These are phyloP conservation scores for Albifimbria verrucaria DNA, from an alignment of 2,329 filamentous ascomycete genomes.

Conservation along the genomic window DNA sequence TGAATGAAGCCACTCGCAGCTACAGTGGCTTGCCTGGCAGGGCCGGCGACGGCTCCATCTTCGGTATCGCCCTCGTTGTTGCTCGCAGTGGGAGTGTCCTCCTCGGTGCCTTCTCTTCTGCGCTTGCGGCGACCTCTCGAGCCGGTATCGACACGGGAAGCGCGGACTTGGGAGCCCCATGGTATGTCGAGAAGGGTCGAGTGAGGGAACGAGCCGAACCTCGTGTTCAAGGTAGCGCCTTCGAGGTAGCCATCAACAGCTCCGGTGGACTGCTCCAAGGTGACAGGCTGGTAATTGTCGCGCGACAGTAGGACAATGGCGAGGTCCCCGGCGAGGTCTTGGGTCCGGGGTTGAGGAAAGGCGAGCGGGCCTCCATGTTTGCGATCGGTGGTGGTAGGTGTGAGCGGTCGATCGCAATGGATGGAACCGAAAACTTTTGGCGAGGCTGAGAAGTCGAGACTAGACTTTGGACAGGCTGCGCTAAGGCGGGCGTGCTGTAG, in stretches of 20 bases:
- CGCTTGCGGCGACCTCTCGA: constrained; percentile 75
- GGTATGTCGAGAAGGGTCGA: constrained; percentile 72
- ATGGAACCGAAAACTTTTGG: constrained; percentile 4
- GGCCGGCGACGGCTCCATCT: constrained; percentile 27
- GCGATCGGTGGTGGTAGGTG: constrained; percentile 3
- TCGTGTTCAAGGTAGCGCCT: constrained; percentile 81
- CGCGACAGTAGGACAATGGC: constrained; percentile 86
- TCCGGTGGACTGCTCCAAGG: constrained; percentile 60
- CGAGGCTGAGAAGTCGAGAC: constrained; percentile 13
- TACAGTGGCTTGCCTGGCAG: constrained; percentile 46
- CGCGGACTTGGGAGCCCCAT: constrained; percentile 90
- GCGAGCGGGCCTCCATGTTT: constrained; percentile 52
- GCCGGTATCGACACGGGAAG: constrained; percentile 86
- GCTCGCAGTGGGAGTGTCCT: constrained; percentile 35
- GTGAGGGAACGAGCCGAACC: constrained; percentile 88
- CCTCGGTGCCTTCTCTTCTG: constrained; percentile 46
- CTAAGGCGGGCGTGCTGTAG: no score
- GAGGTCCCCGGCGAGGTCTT: constrained; percentile 63
- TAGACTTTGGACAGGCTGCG: no score
- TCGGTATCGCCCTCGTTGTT: constrained; percentile 27
- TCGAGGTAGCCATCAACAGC: constrained; percentile 70
- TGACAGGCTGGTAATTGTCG: constrained; percentile 76
- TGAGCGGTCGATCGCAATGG: neutral
- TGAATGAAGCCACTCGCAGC: constrained; percentile 72
- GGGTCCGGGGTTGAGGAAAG: constrained; percentile 72